Evolutionary conservation across 2,329 filamentous ascomycete species (phyloP).

Genomic region (Diaporthe humulicola): DNA sequence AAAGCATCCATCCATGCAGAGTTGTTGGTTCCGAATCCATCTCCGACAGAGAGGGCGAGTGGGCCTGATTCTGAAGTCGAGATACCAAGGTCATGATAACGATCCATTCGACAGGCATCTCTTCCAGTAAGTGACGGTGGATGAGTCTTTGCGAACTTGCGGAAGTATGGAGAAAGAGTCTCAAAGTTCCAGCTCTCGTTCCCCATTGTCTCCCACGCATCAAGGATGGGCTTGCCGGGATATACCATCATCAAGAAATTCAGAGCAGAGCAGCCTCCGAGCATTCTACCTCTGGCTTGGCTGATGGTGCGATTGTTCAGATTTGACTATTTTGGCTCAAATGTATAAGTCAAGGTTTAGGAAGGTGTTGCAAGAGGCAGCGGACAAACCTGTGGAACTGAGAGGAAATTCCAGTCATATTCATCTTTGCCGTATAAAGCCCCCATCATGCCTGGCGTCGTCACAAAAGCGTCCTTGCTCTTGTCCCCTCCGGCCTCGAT

Average conservation of each 20-base stretch:
- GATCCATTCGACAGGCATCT: background rate
- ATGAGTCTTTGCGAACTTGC: slow-evolving; percentile 50
- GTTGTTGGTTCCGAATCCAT: slow-evolving; percentile 50
- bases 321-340: slow-evolving; percentile 40
- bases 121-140: background rate
- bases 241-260: slow-evolving; percentile 47
- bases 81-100: background rate
- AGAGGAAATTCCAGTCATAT: slow-evolving; percentile 57
- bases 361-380: background rate
- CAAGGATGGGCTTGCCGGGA: slow-evolving; percentile 44
- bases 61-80: slow-evolving; percentile 49
- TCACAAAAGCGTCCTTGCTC: slow-evolving; percentile 50
- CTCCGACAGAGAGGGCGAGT: slow-evolving; percentile 51
- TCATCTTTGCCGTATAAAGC: slow-evolving; percentile 50
- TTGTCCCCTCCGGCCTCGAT: slow-evolving; percentile 55
- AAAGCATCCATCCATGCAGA: slow-evolving; percentile 55
- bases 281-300: slow-evolving; percentile 49
- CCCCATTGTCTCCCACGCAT: slow-evolving; percentile 46
- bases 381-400: slow-evolving; percentile 49
- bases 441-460: slow-evolving; percentile 52
- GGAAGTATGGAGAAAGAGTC: slow-evolving; percentile 49
- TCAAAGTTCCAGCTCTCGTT: slow-evolving; percentile 47
- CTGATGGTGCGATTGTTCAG: slow-evolving; percentile 49
- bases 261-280: slow-evolving; percentile 49
- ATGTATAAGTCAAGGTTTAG: background rate